A percentile compares a stretch with the other conserved stretches of the same genome.
Conservation (phyloP, 805 yeast genomes). For the Ogataea saltuana region DNA sequence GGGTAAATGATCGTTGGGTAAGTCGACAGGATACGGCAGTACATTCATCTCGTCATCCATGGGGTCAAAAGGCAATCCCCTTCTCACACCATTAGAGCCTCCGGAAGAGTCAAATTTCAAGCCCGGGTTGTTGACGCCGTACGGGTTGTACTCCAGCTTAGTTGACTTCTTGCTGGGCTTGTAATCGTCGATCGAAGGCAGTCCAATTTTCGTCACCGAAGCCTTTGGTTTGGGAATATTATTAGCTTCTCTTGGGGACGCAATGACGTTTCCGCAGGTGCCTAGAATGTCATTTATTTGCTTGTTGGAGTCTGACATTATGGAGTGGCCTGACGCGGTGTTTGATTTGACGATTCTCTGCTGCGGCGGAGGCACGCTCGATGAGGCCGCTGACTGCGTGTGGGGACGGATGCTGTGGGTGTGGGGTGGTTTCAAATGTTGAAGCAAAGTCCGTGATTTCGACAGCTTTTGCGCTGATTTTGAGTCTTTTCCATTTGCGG, state of each 20-base stretch:
- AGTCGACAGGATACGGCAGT: constrained; percentile 64
- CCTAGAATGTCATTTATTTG: constrained; percentile 26
- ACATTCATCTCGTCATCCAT: constrained; percentile 45
- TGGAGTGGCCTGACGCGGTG: constrained; percentile 14
- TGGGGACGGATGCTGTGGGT: constrained; percentile 1
- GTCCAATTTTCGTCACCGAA: constrained; percentile 23
- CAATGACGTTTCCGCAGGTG: constrained; percentile 25
- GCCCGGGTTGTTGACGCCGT: constrained; percentile 47
- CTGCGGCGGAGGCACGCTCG: neutral
- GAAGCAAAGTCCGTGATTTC: constrained; percentile 15
- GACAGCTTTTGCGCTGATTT: constrained; percentile 1
- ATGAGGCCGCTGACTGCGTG: neutral
- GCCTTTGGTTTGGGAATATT: constrained; percentile 13
- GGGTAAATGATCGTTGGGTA: constrained; percentile 71
- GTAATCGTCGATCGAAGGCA: constrained; percentile 34
- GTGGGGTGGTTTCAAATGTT: constrained; percentile 15
- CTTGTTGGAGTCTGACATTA: constrained; percentile 15
- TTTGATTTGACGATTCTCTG: constrained; percentile 10
- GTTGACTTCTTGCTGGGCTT: constrained; percentile 18
- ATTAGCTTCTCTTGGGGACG: constrained; percentile 23
- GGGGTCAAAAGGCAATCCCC: constrained; percentile 23
- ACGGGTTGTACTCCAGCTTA: constrained; percentile 65
- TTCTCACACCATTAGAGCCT: constrained; percentile 24
- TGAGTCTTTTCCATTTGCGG: neutral
- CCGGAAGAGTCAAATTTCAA: constrained; percentile 10